Base-by-base conservation (phyloP, 352 stramenopile genomes). In the Aphanomyces euteiches region DNA sequence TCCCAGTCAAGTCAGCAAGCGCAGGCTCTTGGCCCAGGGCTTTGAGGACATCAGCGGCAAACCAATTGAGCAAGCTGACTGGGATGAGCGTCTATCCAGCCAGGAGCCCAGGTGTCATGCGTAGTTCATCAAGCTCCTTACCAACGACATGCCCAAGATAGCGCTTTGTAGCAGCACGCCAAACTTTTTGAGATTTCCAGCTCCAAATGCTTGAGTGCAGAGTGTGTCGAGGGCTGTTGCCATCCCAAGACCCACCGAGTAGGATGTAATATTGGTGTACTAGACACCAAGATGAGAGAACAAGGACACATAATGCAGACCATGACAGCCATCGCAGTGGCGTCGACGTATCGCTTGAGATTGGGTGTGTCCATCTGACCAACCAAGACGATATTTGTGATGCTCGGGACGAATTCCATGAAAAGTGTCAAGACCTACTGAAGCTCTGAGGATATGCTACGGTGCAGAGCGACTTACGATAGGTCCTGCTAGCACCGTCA, bases 91-190 rank as follows among this genome's bases (percentile, higher is more conserved):
- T 61, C 54, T 61, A 61, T 37, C 8, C 28, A 58, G 36, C 28
- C 54, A 13, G 34, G 17, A 41, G 19, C 43, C n/a, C 17, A 61
- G 8, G 43, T 7, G 34, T 13, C 8, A 61, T 3, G 28, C n/a
- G 70, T 3, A 28, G 28, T 28, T 28, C 28, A 28, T 28, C 28
- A 28, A 28, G 28, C 2, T 28, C 28, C 28, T 28, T 28, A 79
- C 73, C 7, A 87, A 38, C 0, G 71, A 50, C 34, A 95, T 73
- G 28, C 94, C 78, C 56, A 89, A 45, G 0, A 90, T 47, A 1
- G 84, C 85, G 3, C 78, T 83, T 61, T 95, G 82, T 58, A 91
- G 81, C 72, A 93, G 94, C 41, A 89, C 75, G 0, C 87, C 89
- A 70, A 96, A 92, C 72, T 88, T 88, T 4, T 76, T 73, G 45